These are phyloP conservation scores for Leccinellum rugosiceps DNA, from an alignment of 768 basidiomycete species.

Conservation along the genomic window DNA sequence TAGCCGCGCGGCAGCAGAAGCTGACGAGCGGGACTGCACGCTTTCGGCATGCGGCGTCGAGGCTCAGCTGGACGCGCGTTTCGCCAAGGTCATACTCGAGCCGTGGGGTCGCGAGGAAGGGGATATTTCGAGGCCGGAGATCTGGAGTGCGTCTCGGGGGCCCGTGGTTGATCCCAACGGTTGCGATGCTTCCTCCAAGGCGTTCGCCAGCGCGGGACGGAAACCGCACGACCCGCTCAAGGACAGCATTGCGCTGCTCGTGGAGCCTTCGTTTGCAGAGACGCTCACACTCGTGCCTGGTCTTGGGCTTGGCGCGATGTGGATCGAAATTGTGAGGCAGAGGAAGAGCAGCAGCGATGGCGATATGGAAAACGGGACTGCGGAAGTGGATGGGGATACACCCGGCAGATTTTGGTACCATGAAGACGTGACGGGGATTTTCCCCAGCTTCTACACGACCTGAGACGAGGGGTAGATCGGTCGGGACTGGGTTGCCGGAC, in stretches of 20 bases:
- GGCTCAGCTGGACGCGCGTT: slow-evolving; percentile 41
- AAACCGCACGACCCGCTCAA: slow-evolving; percentile 47
- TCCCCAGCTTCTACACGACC: slow-evolving; percentile 52
- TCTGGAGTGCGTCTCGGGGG: slow-evolving; percentile 39
- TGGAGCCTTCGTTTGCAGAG: slow-evolving; percentile 44
- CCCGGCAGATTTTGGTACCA: slow-evolving; percentile 52
- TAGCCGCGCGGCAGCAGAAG: slow-evolving; percentile 7
- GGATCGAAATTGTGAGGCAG: slow-evolving; percentile 60
- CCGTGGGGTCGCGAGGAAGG: slow-evolving; percentile 51
- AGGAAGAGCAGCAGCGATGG: slow-evolving; percentile 7
- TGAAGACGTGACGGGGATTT: slow-evolving; percentile 48
- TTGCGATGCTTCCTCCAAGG: slow-evolving; percentile 1
- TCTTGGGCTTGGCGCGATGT: slow-evolving; percentile 62
- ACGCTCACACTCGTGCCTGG: slow-evolving; percentile 41
- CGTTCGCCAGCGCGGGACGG: slow-evolving; percentile 5
- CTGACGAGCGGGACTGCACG: slow-evolving; percentile 5
- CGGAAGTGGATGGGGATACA: neutral
- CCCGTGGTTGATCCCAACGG: slow-evolving; percentile 27
- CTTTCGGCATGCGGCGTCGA: slow-evolving; percentile 37
- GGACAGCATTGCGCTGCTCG: slow-evolving; percentile 59
- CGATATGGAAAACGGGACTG: neutral
- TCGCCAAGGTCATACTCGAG: slow-evolving; percentile 49
- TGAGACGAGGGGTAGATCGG: slow-evolving; percentile 2
- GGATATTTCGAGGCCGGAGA: slow-evolving; percentile 35
- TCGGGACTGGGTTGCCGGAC: neutral